These are phyloP conservation scores for Colletotrichum cordylinicola DNA, from an alignment of 2,329 filamentous ascomycete species.

Conservation along the genomic window DNA sequence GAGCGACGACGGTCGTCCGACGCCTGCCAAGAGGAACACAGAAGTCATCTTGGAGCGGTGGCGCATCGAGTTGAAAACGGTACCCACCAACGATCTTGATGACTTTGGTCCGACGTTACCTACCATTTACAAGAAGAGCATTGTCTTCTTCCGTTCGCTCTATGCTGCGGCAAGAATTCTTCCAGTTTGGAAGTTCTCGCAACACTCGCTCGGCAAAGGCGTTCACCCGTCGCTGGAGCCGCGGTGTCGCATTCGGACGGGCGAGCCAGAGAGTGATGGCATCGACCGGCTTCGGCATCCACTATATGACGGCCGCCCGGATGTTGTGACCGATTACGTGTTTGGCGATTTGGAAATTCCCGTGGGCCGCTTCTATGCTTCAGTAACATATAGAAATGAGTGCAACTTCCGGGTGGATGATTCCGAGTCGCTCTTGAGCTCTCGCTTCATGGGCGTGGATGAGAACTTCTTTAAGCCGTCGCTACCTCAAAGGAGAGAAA, in stretches of 20 bases:
- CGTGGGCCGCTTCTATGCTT: constrained; percentile 81
- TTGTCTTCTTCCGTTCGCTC: constrained; percentile 90
- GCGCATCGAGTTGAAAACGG: constrained; percentile 80
- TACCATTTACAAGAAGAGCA: constrained; percentile 95
- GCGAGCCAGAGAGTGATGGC: constrained; percentile 57
- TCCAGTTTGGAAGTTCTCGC: constrained; percentile 83
- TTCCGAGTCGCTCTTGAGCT: constrained; percentile 88
- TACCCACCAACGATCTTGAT: constrained; percentile 50
- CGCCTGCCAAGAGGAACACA: constrained; percentile 54
- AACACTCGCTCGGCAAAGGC: constrained; percentile 75
- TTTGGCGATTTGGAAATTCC: constrained; percentile 89
- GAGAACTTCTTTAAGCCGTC: constrained; percentile 88
- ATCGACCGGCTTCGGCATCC: constrained; percentile 75
- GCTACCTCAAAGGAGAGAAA: constrained; percentile 60
- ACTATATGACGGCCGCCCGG: constrained; percentile 66
- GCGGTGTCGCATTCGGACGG: constrained; percentile 79
- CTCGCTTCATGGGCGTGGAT: constrained; percentile 90
- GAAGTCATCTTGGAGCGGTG: constrained; percentile 91
- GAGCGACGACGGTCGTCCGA: constrained; percentile 46
- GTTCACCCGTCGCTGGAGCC: constrained; percentile 73
- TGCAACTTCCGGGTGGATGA: constrained; percentile 93
- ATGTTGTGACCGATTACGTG: constrained; percentile 76
- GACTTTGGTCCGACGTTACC: constrained; percentile 73
- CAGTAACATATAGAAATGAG: constrained; percentile 84
- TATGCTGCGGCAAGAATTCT: constrained; percentile 83